These are phyloP conservation scores for Hymenoscyphus albidus DNA, from an alignment of 2,329 filamentous ascomycete species.

Conservation along the genomic window DNA sequence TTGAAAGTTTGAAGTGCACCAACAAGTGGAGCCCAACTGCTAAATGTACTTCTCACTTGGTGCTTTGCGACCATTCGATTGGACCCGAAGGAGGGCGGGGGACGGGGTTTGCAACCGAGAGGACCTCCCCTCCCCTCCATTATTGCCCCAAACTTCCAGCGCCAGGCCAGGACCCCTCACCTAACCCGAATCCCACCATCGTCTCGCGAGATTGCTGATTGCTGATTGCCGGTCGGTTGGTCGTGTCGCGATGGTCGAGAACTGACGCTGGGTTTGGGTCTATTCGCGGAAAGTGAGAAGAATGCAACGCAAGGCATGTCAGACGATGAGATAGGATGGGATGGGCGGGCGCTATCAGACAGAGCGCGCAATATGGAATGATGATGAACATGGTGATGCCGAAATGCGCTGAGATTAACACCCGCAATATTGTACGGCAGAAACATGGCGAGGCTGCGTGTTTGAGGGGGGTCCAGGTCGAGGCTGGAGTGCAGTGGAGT, in stretches of 20 bases:
- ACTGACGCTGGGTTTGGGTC: neutral
- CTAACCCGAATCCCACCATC: neutral
- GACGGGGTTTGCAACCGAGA: neutral
- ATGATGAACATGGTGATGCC: neutral
- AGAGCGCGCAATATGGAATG: neutral
- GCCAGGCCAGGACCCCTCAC: neutral
- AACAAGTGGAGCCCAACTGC: neutral
- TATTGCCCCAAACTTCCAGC: too few species aligned
- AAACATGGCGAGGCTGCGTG: constrained; percentile 13
- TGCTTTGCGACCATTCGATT: neutral
- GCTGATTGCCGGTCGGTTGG: neutral
- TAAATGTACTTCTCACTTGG: neutral
- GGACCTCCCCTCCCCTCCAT: too few species aligned
- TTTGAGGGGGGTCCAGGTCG: neutral
- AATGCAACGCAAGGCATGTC: neutral
- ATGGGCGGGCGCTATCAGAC: neutral
- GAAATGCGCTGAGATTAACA: constrained; percentile 2
- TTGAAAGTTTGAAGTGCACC: neutral
- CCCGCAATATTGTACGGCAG: constrained; percentile 8
- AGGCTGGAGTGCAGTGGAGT: neutral
- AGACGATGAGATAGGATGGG: neutral
- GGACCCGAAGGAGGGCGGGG: neutral
- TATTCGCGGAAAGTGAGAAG: neutral
- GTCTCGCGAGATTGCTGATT: neutral
- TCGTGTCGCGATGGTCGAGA: neutral